These are phyloP conservation scores for Rehmannia glutinosa DNA, from an alignment of 257 asterid genomes.

Conservation along the genomic window DNA sequence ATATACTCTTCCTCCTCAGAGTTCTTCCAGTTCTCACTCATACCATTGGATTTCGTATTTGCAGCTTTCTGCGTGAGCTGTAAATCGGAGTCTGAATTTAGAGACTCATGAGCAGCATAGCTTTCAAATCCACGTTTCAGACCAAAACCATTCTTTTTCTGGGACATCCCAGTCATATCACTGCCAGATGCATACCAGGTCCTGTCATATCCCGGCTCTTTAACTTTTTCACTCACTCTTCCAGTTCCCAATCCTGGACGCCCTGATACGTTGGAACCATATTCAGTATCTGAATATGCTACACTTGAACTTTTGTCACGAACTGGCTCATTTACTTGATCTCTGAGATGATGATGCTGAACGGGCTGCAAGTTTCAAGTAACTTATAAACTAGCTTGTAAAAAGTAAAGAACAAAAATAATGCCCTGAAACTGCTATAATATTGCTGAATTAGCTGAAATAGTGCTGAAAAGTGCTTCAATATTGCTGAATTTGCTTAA, in stretches of 20 bases:
- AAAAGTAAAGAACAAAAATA: constrained; percentile 8
- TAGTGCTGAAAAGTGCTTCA: not conserved
- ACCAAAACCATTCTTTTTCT: constrained; percentile 58
- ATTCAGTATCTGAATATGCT: constrained; percentile 46
- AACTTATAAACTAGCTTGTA: not conserved
- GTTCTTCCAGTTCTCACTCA: constrained; percentile 70
- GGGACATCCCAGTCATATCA: constrained; percentile 30
- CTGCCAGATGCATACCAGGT: constrained; percentile 51
- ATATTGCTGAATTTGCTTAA: not conserved
- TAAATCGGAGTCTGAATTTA: constrained; percentile 33
- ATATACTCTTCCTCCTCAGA: constrained; percentile 81
- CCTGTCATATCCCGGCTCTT: constrained; percentile 52
- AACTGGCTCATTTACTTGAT: constrained; percentile 38
- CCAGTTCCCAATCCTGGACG: constrained; percentile 38
- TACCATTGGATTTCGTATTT: constrained; percentile 33
- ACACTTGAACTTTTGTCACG: constrained; percentile 33
- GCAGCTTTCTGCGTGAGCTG: constrained; percentile 32
- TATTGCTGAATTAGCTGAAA: not conserved
- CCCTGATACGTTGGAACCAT: constrained; percentile 42
- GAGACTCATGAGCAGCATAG: constrained; percentile 30
- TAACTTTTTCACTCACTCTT: constrained; percentile 38
- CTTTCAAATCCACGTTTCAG: constrained; percentile 44
- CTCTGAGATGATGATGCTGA: constrained; percentile 43
- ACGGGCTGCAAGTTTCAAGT: constrained; percentile 40
- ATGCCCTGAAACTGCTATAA: not conserved